Conservation (phyloP, 2,329 filamentous ascomycete genomes). For the Eurotiales sp. region DNA sequence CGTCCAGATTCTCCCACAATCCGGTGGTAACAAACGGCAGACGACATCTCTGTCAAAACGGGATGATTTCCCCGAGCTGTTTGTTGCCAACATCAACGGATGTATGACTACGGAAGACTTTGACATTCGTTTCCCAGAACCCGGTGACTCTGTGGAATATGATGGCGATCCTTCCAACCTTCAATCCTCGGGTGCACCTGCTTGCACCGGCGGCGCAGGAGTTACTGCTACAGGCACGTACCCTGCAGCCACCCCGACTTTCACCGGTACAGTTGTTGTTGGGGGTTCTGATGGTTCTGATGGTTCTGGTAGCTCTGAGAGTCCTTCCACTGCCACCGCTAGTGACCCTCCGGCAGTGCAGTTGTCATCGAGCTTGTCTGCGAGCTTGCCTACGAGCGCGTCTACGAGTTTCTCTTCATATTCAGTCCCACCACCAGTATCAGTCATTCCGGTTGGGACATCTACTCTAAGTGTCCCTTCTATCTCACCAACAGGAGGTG, state of each 20-base stretch:
- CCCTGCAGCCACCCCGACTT: constrained; percentile 16
- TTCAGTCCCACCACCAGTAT: neutral
- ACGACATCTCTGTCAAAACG: constrained; percentile 50
- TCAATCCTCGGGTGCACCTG: constrained; percentile 24
- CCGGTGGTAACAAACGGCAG: constrained; percentile 37
- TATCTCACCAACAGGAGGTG: constrained; percentile 26
- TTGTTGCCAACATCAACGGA: constrained; percentile 66
- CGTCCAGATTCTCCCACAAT: constrained; percentile 52
- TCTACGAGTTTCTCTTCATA: neutral
- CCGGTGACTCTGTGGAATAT: constrained; percentile 57
- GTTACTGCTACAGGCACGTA: constrained; percentile 19
- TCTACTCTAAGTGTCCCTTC: constrained; percentile 23
- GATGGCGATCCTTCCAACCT: constrained; percentile 42
- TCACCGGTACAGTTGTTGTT: constrained; percentile 21
- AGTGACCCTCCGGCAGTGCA: too few relatives aligned
- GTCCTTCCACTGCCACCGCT: constrained; percentile 15
- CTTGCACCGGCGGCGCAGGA: constrained; percentile 24
- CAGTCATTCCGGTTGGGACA: neutral
- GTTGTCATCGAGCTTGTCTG: too few relatives aligned
- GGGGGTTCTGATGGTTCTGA: constrained; percentile 12
- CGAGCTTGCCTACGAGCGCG: too few relatives aligned
- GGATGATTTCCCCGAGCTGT: constrained; percentile 66
- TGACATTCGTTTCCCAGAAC: constrained; percentile 65
- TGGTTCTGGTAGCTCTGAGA: neutral
- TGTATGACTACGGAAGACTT: constrained; percentile 54